These are phyloP conservation scores for Trypanosoma lewisi DNA, from an alignment of 208 protist species.

Conservation along the genomic window DNA sequence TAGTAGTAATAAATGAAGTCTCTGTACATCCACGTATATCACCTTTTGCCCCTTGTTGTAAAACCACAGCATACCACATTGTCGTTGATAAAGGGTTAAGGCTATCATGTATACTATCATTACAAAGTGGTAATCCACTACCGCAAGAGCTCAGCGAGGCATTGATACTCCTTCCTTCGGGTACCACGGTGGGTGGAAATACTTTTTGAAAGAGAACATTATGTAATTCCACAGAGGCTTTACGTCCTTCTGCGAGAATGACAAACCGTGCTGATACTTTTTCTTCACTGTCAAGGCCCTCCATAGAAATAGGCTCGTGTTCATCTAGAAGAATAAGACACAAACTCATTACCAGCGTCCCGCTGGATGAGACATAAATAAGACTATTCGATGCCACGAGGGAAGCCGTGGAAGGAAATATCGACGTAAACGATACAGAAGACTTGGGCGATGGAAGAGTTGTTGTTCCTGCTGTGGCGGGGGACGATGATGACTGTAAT, in stretches of 20 bases:
- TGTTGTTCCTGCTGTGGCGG: not conserved
- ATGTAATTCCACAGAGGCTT: slow-evolving; percentile 12
- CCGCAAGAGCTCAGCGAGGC: not conserved
- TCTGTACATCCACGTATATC: slow-evolving; percentile 14
- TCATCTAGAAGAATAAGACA: slow-evolving; percentile 21
- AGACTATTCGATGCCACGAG: not conserved
- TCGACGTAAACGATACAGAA: not conserved
- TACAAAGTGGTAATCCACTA: not conserved
- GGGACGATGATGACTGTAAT: not conserved
- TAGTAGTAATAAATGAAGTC: not conserved
- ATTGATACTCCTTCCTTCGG: not conserved
- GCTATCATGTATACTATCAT: not conserved
- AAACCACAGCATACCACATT: slow-evolving; percentile 14
- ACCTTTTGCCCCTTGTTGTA: slow-evolving; percentile 19
- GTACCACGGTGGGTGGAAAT: not conserved
- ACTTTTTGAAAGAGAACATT: slow-evolving; percentile 17
- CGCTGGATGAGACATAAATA: slow-evolving; percentile 15
- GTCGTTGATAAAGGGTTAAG: not conserved
- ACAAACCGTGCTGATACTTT: not conserved
- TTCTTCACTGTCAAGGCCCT: not conserved
- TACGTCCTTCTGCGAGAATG: slow-evolving; percentile 16
- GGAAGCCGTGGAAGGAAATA: not conserved
- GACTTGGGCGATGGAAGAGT: not conserved
- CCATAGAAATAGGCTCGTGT: not conserved
- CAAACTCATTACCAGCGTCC: slow-evolving; percentile 18